These are phyloP conservation scores for Didymella exigua DNA, from an alignment of 2,329 filamentous ascomycete genomes.

Conservation along the genomic window DNA sequence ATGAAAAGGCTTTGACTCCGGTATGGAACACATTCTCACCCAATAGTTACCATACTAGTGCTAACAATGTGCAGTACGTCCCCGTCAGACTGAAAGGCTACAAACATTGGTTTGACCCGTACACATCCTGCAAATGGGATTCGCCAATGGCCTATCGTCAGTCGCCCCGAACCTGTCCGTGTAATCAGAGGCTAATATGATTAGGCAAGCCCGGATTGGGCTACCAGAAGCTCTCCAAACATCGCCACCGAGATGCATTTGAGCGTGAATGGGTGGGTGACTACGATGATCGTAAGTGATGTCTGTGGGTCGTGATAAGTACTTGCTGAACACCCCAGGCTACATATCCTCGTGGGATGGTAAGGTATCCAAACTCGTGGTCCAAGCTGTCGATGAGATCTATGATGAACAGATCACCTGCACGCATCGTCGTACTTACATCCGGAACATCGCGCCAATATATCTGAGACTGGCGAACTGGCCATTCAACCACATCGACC, in stretches of 20 bases:
- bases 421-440: slow-evolving; percentile 39
- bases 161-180: not conserved
- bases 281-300: slow-evolving; percentile 33
- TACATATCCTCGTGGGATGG: slow-evolving; percentile 42
- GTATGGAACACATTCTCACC: not conserved
- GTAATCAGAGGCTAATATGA: not conserved
- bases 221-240: slow-evolving; percentile 30
- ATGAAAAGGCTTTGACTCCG: not conserved
- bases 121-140: slow-evolving; percentile 30
- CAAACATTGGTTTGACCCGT: slow-evolving; percentile 27
- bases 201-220: slow-evolving; percentile 28
- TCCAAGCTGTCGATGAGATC: slow-evolving; percentile 41
- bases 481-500: slow-evolving; percentile 39
- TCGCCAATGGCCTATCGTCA: slow-evolving; percentile 35
- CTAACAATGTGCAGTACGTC: not conserved
- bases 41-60: not conserved
- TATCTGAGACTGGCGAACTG: slow-evolving; percentile 40
- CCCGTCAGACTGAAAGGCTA: slow-evolving; percentile 28
- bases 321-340: not conserved
- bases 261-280: slow-evolving; percentile 34
- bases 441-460: slow-evolving; percentile 36
- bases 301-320: too few relatives aligned
- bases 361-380: slow-evolving; percentile 36
- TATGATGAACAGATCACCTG: slow-evolving; percentile 35
- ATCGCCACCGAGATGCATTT: slow-evolving; percentile 34